Base-by-base conservation (phyloP, 352 stramenopile species). In the Globisporangium takayamanum region DNA sequence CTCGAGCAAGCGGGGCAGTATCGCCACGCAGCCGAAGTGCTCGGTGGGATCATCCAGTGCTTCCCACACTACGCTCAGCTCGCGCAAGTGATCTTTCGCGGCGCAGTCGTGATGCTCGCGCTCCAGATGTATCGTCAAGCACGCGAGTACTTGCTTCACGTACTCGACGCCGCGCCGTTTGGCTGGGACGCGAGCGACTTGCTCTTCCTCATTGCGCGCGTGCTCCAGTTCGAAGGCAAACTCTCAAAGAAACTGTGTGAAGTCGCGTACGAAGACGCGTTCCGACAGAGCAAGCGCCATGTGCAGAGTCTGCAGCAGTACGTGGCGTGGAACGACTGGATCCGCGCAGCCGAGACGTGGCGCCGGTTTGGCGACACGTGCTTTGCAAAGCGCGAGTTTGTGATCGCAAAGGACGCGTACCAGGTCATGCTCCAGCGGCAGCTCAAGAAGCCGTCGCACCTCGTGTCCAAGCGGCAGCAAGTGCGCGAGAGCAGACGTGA, bases 201-300 rank as follows among this genome's bases (percentile, higher is more conserved):
- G 14, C 58, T 87, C 12, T 82, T 89, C 59, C 60, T 91, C 45
- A 69, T 78, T 15, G 81, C 75, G 41, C 63, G 81, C 37, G 69
- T 87, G 8, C 72, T 89, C 60, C 70, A 88, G 18, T 55, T 80
- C 6, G 81, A 91, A 61, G 75, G 78, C 1, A 60, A 62, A 39
- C 20, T 50, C 6, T 50, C 57, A 6, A 74, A 74, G 36, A 63
- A 64, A 36, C 64, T 89, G 8, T 86, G 76, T 36, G 57, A 68
- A 0, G 74, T 89, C 28, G 81, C 81, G 10, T 91, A 84, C 53
- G 81, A 91, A 45, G 81, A 89, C 53, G 73, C 78, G 5, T 88
- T 86, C 41, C 78, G 76, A 12, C 22, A 41, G 33, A 14, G 22
- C 33, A 8, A 41, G 28, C 42, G 46, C 26, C 33, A 83, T 70